Evolutionary conservation across 2,329 filamentous ascomycete species (phyloP).

Genomic region (Aureobasidium musti): DNA sequence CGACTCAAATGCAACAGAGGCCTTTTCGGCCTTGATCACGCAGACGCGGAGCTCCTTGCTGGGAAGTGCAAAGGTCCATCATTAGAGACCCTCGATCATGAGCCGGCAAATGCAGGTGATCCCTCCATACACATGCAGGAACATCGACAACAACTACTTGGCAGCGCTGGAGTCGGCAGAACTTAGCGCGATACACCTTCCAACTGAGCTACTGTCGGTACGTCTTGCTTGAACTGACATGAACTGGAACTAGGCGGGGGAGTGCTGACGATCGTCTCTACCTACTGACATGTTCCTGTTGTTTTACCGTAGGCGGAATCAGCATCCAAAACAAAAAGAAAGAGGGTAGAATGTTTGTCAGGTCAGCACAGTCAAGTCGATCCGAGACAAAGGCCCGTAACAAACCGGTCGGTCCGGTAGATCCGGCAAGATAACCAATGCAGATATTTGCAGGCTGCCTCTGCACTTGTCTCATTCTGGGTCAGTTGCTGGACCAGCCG

Average conservation of each 20-base stretch:
- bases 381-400: constrained; percentile 26
- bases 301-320: constrained; percentile 15
- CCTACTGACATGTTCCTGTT: constrained; percentile 24
- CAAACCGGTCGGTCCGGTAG: constrained; percentile 25
- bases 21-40: constrained; percentile 27
- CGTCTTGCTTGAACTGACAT: constrained; percentile 15
- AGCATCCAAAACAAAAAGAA: constrained; percentile 10
- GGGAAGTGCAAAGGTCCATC: constrained; percentile 25
- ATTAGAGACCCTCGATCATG: constrained; percentile 26
- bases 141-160: constrained; percentile 25
- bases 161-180: constrained; percentile 24
- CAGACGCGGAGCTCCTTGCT: constrained; percentile 29
- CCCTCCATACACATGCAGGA: constrained; percentile 28
- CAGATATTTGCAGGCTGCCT: constrained; percentile 20
- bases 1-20: constrained; percentile 28
- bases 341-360: constrained; percentile 29
- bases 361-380: constrained; percentile 26
- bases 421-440: constrained; percentile 26
- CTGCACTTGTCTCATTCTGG: constrained; percentile 26
- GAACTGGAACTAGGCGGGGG: constrained; percentile 5
- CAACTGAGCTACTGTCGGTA: constrained; percentile 20
- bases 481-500: constrained; percentile 15
- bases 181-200: constrained; percentile 17
- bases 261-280: constrained; percentile 27
- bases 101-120: constrained; percentile 25